Percentiles rank a stretch among this genome's conserved stretches.
These are phyloP conservation scores for Brachypodium distachyon DNA, from an alignment of 202 grass and related monocot species.

Conservation along the genomic window DNA sequence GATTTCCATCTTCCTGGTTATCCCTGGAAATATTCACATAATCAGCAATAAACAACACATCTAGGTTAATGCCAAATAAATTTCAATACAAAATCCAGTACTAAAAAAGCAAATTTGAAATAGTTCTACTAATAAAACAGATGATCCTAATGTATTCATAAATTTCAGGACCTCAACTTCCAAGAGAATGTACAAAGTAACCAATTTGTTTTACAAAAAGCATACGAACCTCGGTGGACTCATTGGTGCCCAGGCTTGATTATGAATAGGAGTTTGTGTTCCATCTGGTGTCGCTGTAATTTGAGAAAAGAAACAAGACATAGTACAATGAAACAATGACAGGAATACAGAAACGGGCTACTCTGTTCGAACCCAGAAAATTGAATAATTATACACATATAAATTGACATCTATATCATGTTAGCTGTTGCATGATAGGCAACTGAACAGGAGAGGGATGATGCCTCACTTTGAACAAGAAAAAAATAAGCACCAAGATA, in stretches of 20 bases:
- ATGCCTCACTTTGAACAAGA: not conserved
- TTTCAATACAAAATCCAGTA: not conserved
- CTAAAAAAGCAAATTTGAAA: not conserved
- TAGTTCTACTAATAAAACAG: not conserved
- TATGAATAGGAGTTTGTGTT: slow-evolving; percentile 63
- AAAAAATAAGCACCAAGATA: not conserved
- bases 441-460: not conserved
- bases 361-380: not conserved
- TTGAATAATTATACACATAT: not conserved
- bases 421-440: not conserved
- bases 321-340: not conserved
- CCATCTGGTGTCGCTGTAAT: slow-evolving; percentile 73
- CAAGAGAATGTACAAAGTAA: not conserved
- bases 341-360: not conserved
- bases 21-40: slow-evolving; percentile 37
- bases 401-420: not conserved
- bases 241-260: slow-evolving; percentile 58
- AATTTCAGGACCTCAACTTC: not conserved
- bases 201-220: slow-evolving; percentile 10
- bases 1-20: slow-evolving; percentile 65
- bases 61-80: not conserved
- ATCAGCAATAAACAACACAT: slow-evolving; percentile 14
- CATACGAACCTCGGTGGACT: slow-evolving; percentile 58
- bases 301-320: not conserved
- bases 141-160: not conserved